These are phyloP conservation scores for Passalora sequoiae DNA, from an alignment of 2,329 filamentous ascomycete species.

Conservation along the genomic window DNA sequence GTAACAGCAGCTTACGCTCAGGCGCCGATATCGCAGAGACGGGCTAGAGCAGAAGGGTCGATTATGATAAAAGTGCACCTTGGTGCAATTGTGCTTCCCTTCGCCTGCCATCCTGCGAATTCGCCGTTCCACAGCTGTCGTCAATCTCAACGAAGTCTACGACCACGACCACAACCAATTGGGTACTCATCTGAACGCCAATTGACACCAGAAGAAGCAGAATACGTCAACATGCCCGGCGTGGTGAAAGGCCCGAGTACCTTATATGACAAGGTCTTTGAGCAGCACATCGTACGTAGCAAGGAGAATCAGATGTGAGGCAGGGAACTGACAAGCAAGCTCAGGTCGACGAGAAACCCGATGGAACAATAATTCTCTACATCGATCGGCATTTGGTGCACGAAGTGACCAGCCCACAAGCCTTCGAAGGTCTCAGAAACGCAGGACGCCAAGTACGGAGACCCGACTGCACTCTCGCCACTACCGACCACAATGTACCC, in stretches of 20 bases:
- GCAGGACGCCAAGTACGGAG: slow-evolving; percentile 81
- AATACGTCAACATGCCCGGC: slow-evolving; percentile 26
- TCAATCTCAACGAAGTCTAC: background rate
- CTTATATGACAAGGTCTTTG: slow-evolving; percentile 90
- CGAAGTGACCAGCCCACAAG: slow-evolving; percentile 98
- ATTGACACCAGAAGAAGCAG: too few species aligned
- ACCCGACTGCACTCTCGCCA: slow-evolving; percentile 94
- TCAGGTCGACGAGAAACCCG: slow-evolving; percentile 76
- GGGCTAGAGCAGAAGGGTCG: too few species aligned
- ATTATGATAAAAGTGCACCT: too few species aligned
- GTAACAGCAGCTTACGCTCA: too few species aligned
- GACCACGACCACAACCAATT: background rate
- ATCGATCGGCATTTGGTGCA: slow-evolving; percentile 96
- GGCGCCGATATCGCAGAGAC: too few species aligned
- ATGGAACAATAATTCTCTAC: slow-evolving; percentile 88
- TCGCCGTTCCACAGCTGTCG: background rate
- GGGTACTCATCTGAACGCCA: too few species aligned
- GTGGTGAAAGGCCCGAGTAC: slow-evolving; percentile 30
- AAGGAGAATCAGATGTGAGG: background rate
- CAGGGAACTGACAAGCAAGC: slow-evolving; percentile 6
- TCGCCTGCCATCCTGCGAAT: too few species aligned
- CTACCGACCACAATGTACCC: slow-evolving; percentile 95
- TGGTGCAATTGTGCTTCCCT: too few species aligned
- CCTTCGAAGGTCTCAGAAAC: slow-evolving; percentile 91
- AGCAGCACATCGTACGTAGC: slow-evolving; percentile 66